A percentile compares a stretch with the other conserved stretches of the same genome.
Evolutionary conservation across 352 stramenopile genomes (phyloP).

Genomic region (Phytophthora ohioensis): DNA sequence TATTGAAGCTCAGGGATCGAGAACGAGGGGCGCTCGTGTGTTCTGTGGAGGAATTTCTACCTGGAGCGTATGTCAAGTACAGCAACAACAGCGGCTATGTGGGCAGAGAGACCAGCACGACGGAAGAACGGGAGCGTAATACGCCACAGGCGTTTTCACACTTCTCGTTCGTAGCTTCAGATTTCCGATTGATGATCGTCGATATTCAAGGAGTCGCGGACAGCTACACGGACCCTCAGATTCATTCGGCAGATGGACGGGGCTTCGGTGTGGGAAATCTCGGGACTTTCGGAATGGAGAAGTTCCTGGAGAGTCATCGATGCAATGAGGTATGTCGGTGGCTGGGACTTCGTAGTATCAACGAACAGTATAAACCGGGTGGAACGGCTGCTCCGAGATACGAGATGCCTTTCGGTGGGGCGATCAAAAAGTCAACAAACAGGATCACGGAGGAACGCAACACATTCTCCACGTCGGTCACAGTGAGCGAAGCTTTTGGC

Average conservation of each 20-base stretch:
- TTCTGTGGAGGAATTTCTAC: slow-evolving; percentile 82
- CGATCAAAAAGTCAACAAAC: slow-evolving; percentile 88
- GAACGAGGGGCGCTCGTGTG: slow-evolving; percentile 67
- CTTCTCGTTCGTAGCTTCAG: slow-evolving; percentile 86
- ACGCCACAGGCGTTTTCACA: slow-evolving; percentile 88
- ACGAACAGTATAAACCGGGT: slow-evolving; percentile 79
- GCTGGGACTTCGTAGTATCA: slow-evolving; percentile 79
- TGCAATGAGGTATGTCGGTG: slow-evolving; percentile 90
- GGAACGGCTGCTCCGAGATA: slow-evolving; percentile 84
- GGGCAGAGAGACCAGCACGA: slow-evolving; percentile 80
- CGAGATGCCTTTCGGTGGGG: slow-evolving; percentile 76
- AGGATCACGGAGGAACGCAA: slow-evolving; percentile 85
- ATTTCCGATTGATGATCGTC: slow-evolving; percentile 88
- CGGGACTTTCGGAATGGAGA: slow-evolving; percentile 87
- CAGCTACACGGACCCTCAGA: slow-evolving; percentile 87
- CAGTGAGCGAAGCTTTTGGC: slow-evolving; percentile 79
- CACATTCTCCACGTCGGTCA: slow-evolving; percentile 83
- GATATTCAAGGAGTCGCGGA: slow-evolving; percentile 90
- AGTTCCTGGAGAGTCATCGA: slow-evolving; percentile 86
- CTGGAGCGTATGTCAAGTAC: slow-evolving; percentile 88
- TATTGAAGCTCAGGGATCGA: slow-evolving; percentile 75
- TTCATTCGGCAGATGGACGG: slow-evolving; percentile 80
- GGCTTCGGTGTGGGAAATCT: slow-evolving; percentile 89
- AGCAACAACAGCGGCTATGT: slow-evolving; percentile 90
- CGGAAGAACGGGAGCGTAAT: slow-evolving; percentile 84